Evolutionary conservation across 805 yeast species (phyloP), one percentile per base, ranked within the genome.

Genomic region (Pichia ethanolica): DNA sequence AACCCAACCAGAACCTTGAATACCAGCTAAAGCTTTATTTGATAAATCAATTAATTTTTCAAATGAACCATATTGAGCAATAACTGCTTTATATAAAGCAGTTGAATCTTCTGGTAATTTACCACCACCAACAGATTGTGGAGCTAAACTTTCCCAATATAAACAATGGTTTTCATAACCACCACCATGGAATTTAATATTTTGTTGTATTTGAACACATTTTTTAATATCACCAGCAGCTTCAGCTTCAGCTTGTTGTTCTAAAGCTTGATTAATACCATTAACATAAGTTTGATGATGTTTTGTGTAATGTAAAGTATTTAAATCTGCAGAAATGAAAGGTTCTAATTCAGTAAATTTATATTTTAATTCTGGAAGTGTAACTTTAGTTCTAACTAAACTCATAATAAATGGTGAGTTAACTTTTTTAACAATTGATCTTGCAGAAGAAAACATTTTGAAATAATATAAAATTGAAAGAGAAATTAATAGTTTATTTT

Each of bases 1-100:
- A 34, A 93, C 93, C 97, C 97, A 89, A 42, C 97, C 97, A 6
- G 96, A 85, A 65, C 97, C 97, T 71, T 89, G 96, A 60, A 89
- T 77, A 50, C 93, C 93, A 36, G 95, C 95, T 60, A 89, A 71
- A 64, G 81, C 78, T 40, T 77, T 59, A 68, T 88, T 89, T 57
- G 90, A 79, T 52, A 77, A 61, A 39, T 69, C 59, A 52, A 82
- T 80, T 68, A 89, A 73, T 49, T 73, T 74, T 59, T 89, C 96
- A 52, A 85, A 69, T 14, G 83, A 74, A 35, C 96, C 96, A 63
- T 76, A 88, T 65, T 85, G 82, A 40, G 69, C 71, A 45, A 66
- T 61, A 53, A 89, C 78, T 54, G 83, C 82, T 62, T 77, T 69
- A 47, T 73, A 78, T 35, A 89, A 70, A 4, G 75, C 75, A 36